Base-by-base conservation (phyloP, 441 rosid species). In the Daphne laureola region DNA sequence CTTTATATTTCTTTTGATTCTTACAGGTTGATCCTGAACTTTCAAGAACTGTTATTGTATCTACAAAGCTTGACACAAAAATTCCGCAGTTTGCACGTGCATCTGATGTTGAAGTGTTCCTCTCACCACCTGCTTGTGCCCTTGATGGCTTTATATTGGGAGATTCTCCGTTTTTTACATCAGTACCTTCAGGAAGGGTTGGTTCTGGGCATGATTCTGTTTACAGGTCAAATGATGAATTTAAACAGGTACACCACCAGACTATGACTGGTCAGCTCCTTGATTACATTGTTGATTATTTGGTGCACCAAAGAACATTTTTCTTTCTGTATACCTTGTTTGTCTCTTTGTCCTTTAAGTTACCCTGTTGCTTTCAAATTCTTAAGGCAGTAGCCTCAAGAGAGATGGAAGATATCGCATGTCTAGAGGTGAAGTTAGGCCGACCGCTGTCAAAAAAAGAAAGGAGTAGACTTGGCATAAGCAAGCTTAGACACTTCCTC, bases 141-240 rank as follows among this genome's bases (percentile, higher is more conserved):
- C 86, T 86, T 56, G 98, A 92, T 73, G 95, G 95, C 53, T 92
- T 84, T 67, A 78, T 92, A 56, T 60, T 88, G 61, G 95, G 96
- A 0, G 94, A 82, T 58, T 88, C 85, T 27, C 98, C 98, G 7
- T 92, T 88, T 68, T 92, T 92, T 65, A 92, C 98, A 51, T 86
- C 98, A 40, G 95, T 92, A 67, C 98, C 98, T 59, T 92, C 98
- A 25, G 98, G 96, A 75, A 82, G 98, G 69, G 98, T 92, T 61
- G 95, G 98, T 44, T 55, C 70, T 35, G 86, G 72, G 60, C 85
- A 75, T 44, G 96, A 86, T 59, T 75, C 96, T 44, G 84, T 88
- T 45, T 88, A 82, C 75, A 68, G 70, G 54, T 81, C 96, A 38
- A 86, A 92, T 57, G 85, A 92, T 46, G 98, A 86, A 51, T 92